Base-by-base conservation (phyloP, 768 basidiomycete genomes). In the Phanerochaete carnosa region DNA sequence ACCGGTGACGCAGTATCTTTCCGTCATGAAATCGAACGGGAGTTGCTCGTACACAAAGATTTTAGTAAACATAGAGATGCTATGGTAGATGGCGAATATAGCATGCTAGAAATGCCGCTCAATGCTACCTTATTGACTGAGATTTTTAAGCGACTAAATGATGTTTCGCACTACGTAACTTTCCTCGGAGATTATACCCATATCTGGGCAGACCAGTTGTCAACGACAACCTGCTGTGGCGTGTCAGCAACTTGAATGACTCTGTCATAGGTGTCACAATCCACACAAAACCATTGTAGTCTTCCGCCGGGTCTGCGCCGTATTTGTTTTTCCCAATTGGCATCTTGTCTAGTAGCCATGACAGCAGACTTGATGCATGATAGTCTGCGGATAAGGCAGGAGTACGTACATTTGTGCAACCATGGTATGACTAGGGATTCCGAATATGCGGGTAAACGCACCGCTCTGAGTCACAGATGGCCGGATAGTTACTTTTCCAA, bases 91-190 rank as follows among this genome's bases (percentile, higher is more conserved):
- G 19, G 23, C 15, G 19, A 6, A 28, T 56, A 26, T 46, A 69
- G 79, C 79, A 80, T n/a, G n/a, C n/a, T n/a, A n/a, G n/a, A n/a
- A n/a, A 57, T 80, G 79, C 50, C 80, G 78, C 59, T 79, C 75
- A 12, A 77, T 80, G 23, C 72, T 54, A 73, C 72, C 57, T 70
- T 75, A 45, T 72, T 74, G 47, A 80, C 72, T 35, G 74, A 71
- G 3, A 73, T 66, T 0, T 62, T 68, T 70, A 33, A 74, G 75
- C 6, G 77, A 74, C 63, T 79, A 77, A 61, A 74, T 69, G 4
- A 78, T 76, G 3, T 77, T 75, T 79, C 80, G 80, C 0, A 71
- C n/a, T 66, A 19, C 79, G 76, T n/a, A 28, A 80, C 77, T 1
- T 66, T 66, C 66, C 79, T 81, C 23, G 71, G 68, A 23, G 72